These are phyloP conservation scores for Trametopsis cervina DNA, from an alignment of 768 basidiomycete genomes.

Conservation along the genomic window DNA sequence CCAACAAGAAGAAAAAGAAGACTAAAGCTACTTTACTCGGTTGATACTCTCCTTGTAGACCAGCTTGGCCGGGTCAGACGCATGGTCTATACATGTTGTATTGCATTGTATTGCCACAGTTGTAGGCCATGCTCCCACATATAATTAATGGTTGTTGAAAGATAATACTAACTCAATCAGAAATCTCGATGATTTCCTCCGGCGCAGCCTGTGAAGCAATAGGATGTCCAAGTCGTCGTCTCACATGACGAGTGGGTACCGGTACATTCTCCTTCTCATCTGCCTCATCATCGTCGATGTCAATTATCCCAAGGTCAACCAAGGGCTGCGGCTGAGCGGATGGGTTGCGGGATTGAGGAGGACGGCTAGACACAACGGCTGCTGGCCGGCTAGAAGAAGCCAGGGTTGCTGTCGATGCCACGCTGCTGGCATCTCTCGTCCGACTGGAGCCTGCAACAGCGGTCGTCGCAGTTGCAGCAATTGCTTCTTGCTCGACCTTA, in stretches of 20 bases:
- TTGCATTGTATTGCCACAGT: background rate
- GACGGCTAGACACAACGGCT: background rate
- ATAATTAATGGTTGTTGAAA: too few relatives aligned
- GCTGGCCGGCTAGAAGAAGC: background rate
- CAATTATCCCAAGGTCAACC: slow-evolving; percentile 25
- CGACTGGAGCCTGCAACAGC: too few relatives aligned
- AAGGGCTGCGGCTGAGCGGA: background rate
- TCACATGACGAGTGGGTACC: slow-evolving; percentile 42
- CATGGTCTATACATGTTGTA: slow-evolving; percentile 1
- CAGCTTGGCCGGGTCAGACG: background rate
- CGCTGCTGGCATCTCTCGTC: background rate
- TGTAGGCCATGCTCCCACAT: background rate
- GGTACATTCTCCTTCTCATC: slow-evolving; percentile 60
- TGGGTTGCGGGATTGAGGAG: background rate
- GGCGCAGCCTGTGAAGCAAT: background rate
- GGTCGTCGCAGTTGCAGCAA: background rate
- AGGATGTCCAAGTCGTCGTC: slow-evolving; percentile 25
- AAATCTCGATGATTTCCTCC: slow-evolving; percentile 54
- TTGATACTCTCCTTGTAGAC: slow-evolving; percentile 11
- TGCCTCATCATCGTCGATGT: slow-evolving; percentile 39
- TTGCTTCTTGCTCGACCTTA: slow-evolving; percentile 25
- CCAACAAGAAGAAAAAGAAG: slow-evolving; percentile 81
- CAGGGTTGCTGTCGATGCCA: background rate
- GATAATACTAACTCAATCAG: slow-evolving; percentile 34
- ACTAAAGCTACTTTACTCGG: slow-evolving; percentile 37